Base-by-base conservation (phyloP, 176 grass and related monocot species). In the Cocos nucifera region DNA sequence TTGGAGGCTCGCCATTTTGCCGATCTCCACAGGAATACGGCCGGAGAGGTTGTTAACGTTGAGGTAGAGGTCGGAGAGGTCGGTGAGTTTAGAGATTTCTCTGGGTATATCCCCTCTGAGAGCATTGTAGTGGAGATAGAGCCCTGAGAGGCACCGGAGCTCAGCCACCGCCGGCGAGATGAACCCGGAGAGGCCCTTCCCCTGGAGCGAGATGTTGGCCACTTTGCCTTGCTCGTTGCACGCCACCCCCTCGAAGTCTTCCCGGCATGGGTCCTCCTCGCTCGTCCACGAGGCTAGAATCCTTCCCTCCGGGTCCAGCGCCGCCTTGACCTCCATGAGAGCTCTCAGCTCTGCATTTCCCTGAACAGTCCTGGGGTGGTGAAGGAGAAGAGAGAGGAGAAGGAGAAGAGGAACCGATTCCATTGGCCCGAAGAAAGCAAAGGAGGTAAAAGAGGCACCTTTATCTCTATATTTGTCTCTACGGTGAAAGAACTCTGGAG, bases 121-220 rank as follows among this genome's bases (percentile, higher is more conserved):
- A 4, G 69, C 53, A 61, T 97, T 97, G 84, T 85, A 92, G 20
- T 97, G 93, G 5, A 88, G 77, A 32, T 88, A 97, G 18, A 97
- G 74, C 0, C 79, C 81, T 2, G 73, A 82, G 76, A 88, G 77
- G 4, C 73, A 72, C 56, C 58, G 63, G 57, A 97, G 81, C 66
- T 64, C 64, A 0, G 69, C 81, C 66, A 97, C 65, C 0, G 63
- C 83, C 56, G 84, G 73, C 17, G 84, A 84, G 70, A 97, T 77
- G 58, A 57, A 20, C 3, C 92, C 87, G 0, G 54, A 7, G 64
- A 92, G 69, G 16, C 84, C 76, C 59, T 69, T 82, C 1, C 93
- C 84, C 77, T 97, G 87, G 1, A 97, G 67, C 17, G 87, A 88
- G 20, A 97, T 75, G 35, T 68, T 54, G 5, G 72, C 63, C 50